Conservation (phyloP, 371 early-diverging fungal species). For the Syncephalastrum racemosum region DNA sequence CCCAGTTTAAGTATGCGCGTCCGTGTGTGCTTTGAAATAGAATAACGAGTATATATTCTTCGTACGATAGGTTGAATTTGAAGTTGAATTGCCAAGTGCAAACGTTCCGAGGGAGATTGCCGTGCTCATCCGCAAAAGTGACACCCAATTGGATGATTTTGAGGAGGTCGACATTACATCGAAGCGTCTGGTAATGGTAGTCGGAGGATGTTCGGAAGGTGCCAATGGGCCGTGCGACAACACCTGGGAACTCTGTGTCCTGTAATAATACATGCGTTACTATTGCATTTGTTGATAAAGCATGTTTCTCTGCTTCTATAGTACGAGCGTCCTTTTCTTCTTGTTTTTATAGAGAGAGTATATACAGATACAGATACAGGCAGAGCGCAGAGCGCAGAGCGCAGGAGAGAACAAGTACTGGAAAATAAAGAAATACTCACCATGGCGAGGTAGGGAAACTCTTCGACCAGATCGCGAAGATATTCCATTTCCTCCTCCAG, state of each 20-base stretch:
- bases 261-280: conserved; percentile 19
- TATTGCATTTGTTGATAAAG: background rate
- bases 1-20: background rate
- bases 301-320: too few relatives aligned
- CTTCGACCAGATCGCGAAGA: conserved; percentile 88
- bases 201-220: conserved; percentile 93
- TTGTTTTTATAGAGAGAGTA: too few relatives aligned
- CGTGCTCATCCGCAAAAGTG: conserved; percentile 94
- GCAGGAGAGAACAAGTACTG: too few relatives aligned
- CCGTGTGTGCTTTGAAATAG: conserved; percentile 3
- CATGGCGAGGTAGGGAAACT: conserved; percentile 98
- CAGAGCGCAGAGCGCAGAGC: conserved; percentile 1
- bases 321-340: too few relatives aligned
- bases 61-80: conserved; percentile 88
- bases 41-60: background rate
- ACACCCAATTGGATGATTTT: conserved; percentile 99
- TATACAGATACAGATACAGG: background rate
- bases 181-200: conserved; percentile 97
- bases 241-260: conserved; percentile 99
- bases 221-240: conserved; percentile 98
- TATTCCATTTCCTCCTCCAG: conserved; percentile 94
- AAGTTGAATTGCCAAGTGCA: conserved; percentile 99
- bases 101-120: conserved; percentile 85
- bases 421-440: conserved; percentile 39
- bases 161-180: conserved; percentile 98